phyloP scores from a whole-genome alignment of 1,139 yeast species.

The Yamadazyma sp. region DNA sequence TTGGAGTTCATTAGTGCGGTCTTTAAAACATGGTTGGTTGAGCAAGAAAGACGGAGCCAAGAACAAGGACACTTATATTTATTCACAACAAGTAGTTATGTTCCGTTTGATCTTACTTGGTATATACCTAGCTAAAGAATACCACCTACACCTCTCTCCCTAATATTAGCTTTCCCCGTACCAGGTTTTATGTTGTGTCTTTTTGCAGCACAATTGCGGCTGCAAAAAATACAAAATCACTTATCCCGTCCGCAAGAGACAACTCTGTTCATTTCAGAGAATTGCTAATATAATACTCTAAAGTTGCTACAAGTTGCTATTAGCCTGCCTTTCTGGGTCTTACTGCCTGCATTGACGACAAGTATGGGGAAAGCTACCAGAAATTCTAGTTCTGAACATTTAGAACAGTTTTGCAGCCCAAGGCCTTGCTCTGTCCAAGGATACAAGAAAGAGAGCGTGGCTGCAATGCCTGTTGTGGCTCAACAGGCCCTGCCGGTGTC shows the following conservation, averaged over 20 bases:
- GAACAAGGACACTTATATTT: no score
- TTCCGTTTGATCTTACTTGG: no score
- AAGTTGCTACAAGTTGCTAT: background rate
- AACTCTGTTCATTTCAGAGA: background rate
- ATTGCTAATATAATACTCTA: background rate
- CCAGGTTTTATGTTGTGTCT: background rate
- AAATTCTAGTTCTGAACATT: background rate
- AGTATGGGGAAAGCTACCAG: no score
- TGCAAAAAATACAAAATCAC: background rate
- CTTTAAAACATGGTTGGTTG: no score
- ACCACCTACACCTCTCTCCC: no score
- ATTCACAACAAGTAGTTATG: no score
- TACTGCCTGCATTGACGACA: background rate
- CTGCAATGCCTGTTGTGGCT: background rate
- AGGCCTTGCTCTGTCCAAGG: background rate
- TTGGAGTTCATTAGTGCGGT: no score
- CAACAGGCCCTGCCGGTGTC: background rate
- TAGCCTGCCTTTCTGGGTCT: background rate
- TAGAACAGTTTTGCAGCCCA: background rate
- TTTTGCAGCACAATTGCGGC: conserved; percentile 1
- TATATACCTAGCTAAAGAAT: no score
- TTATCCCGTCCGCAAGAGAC: background rate
- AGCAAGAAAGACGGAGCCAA: no score
- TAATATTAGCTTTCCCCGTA: background rate
- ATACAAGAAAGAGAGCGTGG: background rate